phyloP scores from a whole-genome alignment of 768 basidiomycete species.

The Glaciozyma antarctica region DNA sequence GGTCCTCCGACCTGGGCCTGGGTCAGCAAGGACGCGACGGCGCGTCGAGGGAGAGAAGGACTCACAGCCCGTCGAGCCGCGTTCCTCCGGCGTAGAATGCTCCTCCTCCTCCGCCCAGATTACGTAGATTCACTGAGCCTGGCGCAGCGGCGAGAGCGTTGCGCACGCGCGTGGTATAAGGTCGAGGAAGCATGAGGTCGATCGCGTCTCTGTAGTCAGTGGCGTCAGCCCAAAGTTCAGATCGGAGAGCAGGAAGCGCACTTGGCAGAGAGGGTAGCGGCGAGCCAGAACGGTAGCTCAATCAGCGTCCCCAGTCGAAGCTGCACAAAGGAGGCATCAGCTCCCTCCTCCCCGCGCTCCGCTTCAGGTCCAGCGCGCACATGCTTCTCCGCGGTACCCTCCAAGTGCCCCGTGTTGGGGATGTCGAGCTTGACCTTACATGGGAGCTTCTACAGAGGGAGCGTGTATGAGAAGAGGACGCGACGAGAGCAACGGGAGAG shows the following conservation, averaged over 20 bases:
- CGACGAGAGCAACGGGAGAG: no score
- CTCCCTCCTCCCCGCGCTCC: background rate
- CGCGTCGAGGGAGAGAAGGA: background rate
- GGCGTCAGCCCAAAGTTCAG: no score
- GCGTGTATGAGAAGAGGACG: no score
- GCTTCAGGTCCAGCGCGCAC: conserved; percentile 10
- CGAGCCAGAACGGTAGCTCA: conserved; percentile 36
- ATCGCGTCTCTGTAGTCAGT: conserved; percentile 26
- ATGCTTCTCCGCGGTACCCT: conserved; percentile 33
- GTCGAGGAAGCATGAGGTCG: conserved; percentile 30
- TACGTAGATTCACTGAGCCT: conserved; percentile 32
- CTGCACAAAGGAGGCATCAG: conserved; percentile 7
- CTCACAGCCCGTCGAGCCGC: conserved; percentile 25
- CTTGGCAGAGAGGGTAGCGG: conserved; percentile 25
- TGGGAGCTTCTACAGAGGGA: conserved; percentile 27
- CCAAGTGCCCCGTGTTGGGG: conserved; percentile 33
- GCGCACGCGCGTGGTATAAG: conserved; percentile 30
- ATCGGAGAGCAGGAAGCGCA: background rate
- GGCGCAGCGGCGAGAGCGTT: conserved; percentile 33
- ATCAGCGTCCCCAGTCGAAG: conserved; percentile 25
- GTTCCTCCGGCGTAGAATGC: conserved; percentile 33
- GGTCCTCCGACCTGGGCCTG: conserved; percentile 27
- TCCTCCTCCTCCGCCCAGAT: conserved; percentile 34
- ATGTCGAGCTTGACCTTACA: conserved; percentile 30
- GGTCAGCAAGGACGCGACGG: background rate